These are phyloP conservation scores for Alternaria ethzedia DNA, from an alignment of 2,329 filamentous ascomycete genomes.

Conservation along the genomic window DNA sequence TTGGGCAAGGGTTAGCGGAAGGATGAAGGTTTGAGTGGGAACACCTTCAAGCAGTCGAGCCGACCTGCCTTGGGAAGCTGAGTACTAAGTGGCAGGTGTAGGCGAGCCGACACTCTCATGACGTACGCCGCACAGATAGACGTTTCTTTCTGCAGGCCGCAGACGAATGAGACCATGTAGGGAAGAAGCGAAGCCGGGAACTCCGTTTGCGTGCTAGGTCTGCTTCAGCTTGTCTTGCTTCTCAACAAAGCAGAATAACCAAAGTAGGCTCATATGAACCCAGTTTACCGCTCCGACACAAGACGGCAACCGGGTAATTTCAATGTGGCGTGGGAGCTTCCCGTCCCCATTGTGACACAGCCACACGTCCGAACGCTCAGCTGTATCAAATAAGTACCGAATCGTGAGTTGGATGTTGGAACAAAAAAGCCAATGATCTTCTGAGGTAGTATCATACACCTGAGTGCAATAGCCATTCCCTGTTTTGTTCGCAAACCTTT, in stretches of 20 bases:
- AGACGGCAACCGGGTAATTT: background rate
- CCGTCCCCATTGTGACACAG: background rate
- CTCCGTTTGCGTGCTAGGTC: constrained; percentile 4
- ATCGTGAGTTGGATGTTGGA: background rate
- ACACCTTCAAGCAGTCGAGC: constrained; percentile 1
- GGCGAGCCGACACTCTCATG: constrained; percentile 2
- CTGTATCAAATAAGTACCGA: background rate
- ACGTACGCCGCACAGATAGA: background rate
- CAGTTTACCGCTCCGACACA: background rate
- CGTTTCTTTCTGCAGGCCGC: background rate
- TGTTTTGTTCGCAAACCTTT: background rate
- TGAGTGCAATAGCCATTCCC: background rate
- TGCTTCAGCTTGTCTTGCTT: constrained; percentile 3
- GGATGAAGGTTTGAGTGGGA: constrained; percentile 2
- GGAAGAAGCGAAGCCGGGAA: background rate
- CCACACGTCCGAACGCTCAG: background rate
- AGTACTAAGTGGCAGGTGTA: constrained; percentile 3
- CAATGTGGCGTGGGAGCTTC: background rate
- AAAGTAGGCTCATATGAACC: background rate
- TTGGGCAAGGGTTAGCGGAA: constrained; percentile 14
- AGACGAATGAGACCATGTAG: background rate
- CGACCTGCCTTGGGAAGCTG: constrained; percentile 2
- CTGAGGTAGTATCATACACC: background rate
- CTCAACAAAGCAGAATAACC: constrained; percentile 10
- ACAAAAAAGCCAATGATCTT: background rate